Evolutionary conservation across 495 filamentous ascomycete genomes (phyloP), one percentile per base, ranked within the genome.

Genomic region (Podospora australis): DNA sequence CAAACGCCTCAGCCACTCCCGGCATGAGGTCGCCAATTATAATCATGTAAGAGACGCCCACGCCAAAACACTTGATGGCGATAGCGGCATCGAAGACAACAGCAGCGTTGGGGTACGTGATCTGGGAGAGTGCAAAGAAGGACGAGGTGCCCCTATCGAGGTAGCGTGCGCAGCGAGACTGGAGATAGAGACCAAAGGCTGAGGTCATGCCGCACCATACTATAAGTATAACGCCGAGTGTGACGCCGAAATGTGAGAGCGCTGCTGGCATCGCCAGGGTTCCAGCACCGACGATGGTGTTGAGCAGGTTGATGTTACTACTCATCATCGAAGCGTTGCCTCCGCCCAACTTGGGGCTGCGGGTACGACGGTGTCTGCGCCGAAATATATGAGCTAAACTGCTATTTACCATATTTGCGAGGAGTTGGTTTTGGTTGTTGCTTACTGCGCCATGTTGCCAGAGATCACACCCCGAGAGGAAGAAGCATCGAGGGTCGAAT

Each of bases 11-110:
- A 1, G 92, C 81, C 7, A 98, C 92, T 3, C 87, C 92, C 2
- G 94, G 92, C 92, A 98, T 98, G 54, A 98, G 72, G 60, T 98
- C 92, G 14, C 92, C 92, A 56, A 98, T 97, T 55, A 98, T 96
- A 53, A 97, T 98, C 56, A 98, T 79, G 66, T 98, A 98, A 62
- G 89, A 95, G 34, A 97, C 86, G 6, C 85, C 94, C 14, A 98
- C 92, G n/a, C 79, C 92, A 67, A 97, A 97, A 63, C 92, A 98
- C 61, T 98, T 98, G 60, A 98, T 87, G 6, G 91, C 88, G 59
- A 98, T 98, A 0, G 92, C 92, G 3, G 83, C 84, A 69, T 98
- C 92, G 67, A 98, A 98, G 22, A 97, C 72, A 23, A 98, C 87
- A 3, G 92, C 88, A 0, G 92, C 91, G 66, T 95, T 96, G 2